Conservation (phyloP, 306 rosid species). For the Castanospermum australe region DNA sequence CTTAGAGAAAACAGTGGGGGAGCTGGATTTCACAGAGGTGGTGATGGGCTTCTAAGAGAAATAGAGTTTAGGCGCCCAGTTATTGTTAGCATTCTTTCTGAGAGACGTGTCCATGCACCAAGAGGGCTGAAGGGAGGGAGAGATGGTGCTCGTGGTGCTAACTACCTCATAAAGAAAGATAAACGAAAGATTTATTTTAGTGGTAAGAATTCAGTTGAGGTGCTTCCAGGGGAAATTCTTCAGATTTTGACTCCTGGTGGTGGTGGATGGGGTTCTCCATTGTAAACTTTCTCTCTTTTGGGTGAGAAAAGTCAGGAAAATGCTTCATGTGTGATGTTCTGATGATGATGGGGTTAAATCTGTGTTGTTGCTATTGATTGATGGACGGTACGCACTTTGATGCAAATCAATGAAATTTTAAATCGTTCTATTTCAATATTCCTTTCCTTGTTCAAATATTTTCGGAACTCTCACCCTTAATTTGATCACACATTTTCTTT, state of each 20-base stretch:
- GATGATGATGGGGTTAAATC: background rate
- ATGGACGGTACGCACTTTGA: constrained; percentile 7
- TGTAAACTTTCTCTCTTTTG: constrained; percentile 20
- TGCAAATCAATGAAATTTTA: constrained; percentile 22
- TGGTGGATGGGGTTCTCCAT: constrained; percentile 83
- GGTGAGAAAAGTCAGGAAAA: background rate
- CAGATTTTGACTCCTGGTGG: constrained; percentile 95
- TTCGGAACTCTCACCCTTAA: background rate
- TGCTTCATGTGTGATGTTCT: constrained; percentile 25
- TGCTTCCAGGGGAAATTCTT: constrained; percentile 77
- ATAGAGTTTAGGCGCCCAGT: constrained; percentile 76
- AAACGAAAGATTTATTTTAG: constrained; percentile 70
- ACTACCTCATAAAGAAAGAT: constrained; percentile 72
- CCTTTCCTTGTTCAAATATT: constrained; percentile 3
- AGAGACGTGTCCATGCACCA: constrained; percentile 89
- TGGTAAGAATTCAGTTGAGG: constrained; percentile 75
- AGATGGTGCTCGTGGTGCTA: constrained; percentile 79
- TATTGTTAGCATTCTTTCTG: constrained; percentile 83
- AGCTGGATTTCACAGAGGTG: constrained; percentile 71
- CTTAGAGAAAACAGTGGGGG: constrained; percentile 86
- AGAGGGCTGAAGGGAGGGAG: constrained; percentile 87
- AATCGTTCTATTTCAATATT: constrained; percentile 10
- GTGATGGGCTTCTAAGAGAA: constrained; percentile 87
- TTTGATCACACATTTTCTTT: background rate
- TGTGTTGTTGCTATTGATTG: background rate